These are phyloP conservation scores for Pezicula carpinea DNA, from an alignment of 2,329 filamentous ascomycete species.

Conservation along the genomic window DNA sequence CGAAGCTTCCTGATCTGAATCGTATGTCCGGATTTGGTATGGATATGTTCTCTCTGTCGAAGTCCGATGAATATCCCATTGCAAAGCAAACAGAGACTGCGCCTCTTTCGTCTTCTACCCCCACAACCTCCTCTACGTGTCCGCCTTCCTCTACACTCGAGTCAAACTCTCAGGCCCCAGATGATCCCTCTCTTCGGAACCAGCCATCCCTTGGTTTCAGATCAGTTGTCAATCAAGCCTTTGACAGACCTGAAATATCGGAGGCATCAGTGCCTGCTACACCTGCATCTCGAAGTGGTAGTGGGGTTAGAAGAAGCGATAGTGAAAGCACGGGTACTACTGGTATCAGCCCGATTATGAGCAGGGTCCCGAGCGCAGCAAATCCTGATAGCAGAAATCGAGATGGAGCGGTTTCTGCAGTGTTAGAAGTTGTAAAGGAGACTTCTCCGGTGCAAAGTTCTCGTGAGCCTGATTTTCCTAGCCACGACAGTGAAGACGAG, in stretches of 20 bases:
- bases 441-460: conserved; percentile 15
- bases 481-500: neutral
- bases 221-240: conserved; percentile 60
- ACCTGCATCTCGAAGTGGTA: conserved; percentile 41
- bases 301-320: conserved; percentile 51
- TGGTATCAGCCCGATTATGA: conserved; percentile 60
- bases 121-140: neutral
- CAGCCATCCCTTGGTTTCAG: conserved; percentile 50
- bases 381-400: conserved; percentile 27
- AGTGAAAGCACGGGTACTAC: conserved; percentile 50
- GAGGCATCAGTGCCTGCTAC: conserved; percentile 47
- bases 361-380: conserved; percentile 41
- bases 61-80: conserved; percentile 8
- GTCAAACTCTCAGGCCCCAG: conserved; percentile 1
- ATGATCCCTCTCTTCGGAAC: conserved; percentile 37
- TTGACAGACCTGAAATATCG: conserved; percentile 41
- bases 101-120: conserved; percentile 1
- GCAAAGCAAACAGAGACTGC: conserved; percentile 7
- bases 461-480: conserved; percentile 2
- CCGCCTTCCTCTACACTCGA: conserved; percentile 1
- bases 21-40: conserved; percentile 57
- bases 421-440: conserved; percentile 45
- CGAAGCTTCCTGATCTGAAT: conserved; percentile 51
- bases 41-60: conserved; percentile 45
- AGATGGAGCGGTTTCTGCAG: conserved; percentile 43